phyloP scores from a whole-genome alignment of 192 early-diverging fungal species.

The Coemansia sp. region DNA sequence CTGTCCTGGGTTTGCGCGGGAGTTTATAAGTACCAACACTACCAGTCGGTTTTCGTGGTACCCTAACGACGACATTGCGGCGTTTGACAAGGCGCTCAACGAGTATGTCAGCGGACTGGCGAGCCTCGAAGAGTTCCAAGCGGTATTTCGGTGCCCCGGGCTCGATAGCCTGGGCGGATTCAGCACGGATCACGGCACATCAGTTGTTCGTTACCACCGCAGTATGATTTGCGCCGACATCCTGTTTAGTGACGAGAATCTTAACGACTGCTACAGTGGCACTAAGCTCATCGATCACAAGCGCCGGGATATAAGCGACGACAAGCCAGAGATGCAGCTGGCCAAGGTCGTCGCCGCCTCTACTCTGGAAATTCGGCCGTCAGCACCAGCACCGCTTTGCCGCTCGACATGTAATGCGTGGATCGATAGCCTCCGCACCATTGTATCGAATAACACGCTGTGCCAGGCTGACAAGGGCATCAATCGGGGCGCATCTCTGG shows the following conservation, averaged over 20 bases:
- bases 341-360: slow-evolving; percentile 36
- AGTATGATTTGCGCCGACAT: slow-evolving; percentile 54
- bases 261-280: slow-evolving; percentile 43
- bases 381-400: slow-evolving; percentile 39
- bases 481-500: slow-evolving; percentile 41
- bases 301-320: slow-evolving; percentile 14
- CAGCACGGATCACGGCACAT: slow-evolving; percentile 42
- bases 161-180: slow-evolving; percentile 53
- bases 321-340: slow-evolving; percentile 28
- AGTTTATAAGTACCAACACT: slow-evolving; percentile 51
- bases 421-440: slow-evolving; percentile 44
- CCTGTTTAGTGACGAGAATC: slow-evolving; percentile 44
- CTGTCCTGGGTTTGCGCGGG: slow-evolving; percentile 47
- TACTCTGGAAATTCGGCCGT: slow-evolving; percentile 15
- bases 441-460: slow-evolving; percentile 42
- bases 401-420: slow-evolving; percentile 45
- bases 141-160: slow-evolving; percentile 50
- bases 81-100: slow-evolving; percentile 51
- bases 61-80: slow-evolving; percentile 43
- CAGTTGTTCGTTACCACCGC: slow-evolving; percentile 50
- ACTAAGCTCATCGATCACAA: slow-evolving; percentile 3
- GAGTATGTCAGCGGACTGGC: slow-evolving; percentile 50
- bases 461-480: slow-evolving; percentile 44
- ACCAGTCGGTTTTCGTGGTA: slow-evolving; percentile 52
- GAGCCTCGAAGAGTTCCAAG: slow-evolving; percentile 52